These are phyloP conservation scores for Sphaceloma murrayae DNA, from an alignment of 2,329 filamentous ascomycete genomes.

Conservation along the genomic window DNA sequence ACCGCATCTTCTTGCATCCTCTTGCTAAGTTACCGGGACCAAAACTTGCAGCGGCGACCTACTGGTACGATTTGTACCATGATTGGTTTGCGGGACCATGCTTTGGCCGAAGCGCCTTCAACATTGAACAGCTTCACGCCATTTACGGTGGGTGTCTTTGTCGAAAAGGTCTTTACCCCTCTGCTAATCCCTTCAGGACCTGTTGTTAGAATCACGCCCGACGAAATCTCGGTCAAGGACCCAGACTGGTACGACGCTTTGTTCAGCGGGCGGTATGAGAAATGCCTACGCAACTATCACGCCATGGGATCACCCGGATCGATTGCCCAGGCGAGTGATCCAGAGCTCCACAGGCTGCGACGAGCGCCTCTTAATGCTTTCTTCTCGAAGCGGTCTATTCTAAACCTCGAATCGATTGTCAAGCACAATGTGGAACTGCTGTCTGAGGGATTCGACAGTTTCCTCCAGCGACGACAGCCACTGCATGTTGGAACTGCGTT, in stretches of 20 bases:
- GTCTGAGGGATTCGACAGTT: neutral
- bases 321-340: slow-evolving; percentile 27
- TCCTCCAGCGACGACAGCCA: neutral
- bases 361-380: slow-evolving; percentile 35
- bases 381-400: slow-evolving; percentile 30
- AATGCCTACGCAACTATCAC: slow-evolving; percentile 1
- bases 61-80: slow-evolving; percentile 27
- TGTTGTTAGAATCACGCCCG: slow-evolving; percentile 30
- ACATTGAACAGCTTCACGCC: slow-evolving; percentile 24
- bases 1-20: neutral
- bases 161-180: neutral
- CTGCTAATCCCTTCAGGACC: slow-evolving; percentile 6
- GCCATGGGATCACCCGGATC: slow-evolving; percentile 5
- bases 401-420: slow-evolving; percentile 4
- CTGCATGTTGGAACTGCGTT: neutral
- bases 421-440: slow-evolving; percentile 4
- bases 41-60: slow-evolving; percentile 23
- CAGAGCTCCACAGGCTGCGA: slow-evolving; percentile 35
- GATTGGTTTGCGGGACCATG: slow-evolving; percentile 18
- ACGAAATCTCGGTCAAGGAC: slow-evolving; percentile 36
- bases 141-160: slow-evolving; percentile 21
- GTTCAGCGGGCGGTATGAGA: neutral
- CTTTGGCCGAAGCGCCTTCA: slow-evolving; percentile 16
- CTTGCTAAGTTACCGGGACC: slow-evolving; percentile 24
- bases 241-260: slow-evolving; percentile 26